phyloP scores from a whole-genome alignment of 768 basidiomycete genomes.

The Amanita inopinata region DNA sequence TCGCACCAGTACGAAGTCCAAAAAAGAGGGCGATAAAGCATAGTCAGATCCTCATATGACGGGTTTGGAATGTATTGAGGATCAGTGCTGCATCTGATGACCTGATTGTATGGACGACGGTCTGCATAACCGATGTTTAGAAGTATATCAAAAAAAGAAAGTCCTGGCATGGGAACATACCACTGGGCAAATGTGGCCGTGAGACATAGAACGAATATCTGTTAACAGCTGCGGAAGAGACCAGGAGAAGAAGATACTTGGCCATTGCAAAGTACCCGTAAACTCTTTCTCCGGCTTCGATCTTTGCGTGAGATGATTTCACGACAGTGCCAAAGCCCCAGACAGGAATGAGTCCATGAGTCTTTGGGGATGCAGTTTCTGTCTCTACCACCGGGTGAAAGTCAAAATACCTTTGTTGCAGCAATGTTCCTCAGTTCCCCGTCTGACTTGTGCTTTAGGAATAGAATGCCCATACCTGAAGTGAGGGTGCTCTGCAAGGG shows the following conservation, averaged over 20 bases:
- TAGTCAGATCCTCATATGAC: constrained; percentile 47
- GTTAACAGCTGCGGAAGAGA: constrained; percentile 43
- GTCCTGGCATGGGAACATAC: constrained; percentile 26
- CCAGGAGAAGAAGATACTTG: constrained; percentile 43
- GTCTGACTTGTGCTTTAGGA: background rate
- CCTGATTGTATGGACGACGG: constrained; percentile 59
- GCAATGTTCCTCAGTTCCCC: background rate
- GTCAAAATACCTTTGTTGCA: constrained; percentile 49
- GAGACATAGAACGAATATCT: constrained; percentile 46
- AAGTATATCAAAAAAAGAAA: background rate
- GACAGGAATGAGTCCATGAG: constrained; percentile 58
- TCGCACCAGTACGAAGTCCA: constrained; percentile 74
- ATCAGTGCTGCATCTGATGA: constrained; percentile 49
- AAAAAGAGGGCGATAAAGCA: constrained; percentile 66
- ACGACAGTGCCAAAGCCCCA: constrained; percentile 63
- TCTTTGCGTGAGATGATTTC: constrained; percentile 36
- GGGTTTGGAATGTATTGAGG: constrained; percentile 41
- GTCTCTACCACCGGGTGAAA: constrained; percentile 43
- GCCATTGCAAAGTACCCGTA: constrained; percentile 57
- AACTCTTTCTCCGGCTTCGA: constrained; percentile 46
- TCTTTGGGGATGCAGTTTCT: constrained; percentile 28
- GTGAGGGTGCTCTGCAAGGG: constrained; percentile 38
- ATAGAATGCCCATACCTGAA: constrained; percentile 26
- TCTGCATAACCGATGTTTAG: constrained; percentile 22
- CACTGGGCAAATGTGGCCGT: constrained; percentile 51